Percentiles rank a stretch among this genome's conserved stretches.
phyloP scores from a whole-genome alignment of 2,329 filamentous ascomycete genomes.

The Cladophialophora chaetospira region DNA sequence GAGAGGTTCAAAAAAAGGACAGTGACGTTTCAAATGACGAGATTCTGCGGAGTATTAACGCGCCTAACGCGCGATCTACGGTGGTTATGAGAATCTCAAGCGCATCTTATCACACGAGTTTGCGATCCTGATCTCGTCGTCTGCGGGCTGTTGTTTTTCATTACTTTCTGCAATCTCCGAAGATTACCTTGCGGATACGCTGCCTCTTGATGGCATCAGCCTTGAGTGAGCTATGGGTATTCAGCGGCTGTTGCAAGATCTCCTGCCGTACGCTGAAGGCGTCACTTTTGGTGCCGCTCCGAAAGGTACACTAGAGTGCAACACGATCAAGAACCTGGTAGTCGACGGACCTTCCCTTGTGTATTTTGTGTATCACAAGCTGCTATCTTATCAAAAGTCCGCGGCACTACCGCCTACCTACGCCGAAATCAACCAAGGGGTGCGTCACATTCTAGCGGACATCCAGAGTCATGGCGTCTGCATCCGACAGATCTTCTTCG shows the following conservation, averaged over 20 bases:
- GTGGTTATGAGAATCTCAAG: no score
- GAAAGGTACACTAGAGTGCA: background rate
- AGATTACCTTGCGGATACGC: no score
- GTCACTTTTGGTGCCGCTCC: slow-evolving; percentile 40
- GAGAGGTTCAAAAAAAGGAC: no score
- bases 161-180: no score
- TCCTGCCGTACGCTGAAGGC: slow-evolving; percentile 56
- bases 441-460: slow-evolving; percentile 64
- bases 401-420: slow-evolving; percentile 61
- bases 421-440: slow-evolving; percentile 60
- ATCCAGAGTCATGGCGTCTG: slow-evolving; percentile 57
- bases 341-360: slow-evolving; percentile 81
- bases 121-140: no score
- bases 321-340: slow-evolving; percentile 43
- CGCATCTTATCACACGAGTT: no score
- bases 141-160: no score
- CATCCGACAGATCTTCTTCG: slow-evolving; percentile 71
- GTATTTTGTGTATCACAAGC: slow-evolving; percentile 68
- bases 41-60: no score
- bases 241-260: slow-evolving; percentile 55
- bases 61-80: no score
- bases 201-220: no score
- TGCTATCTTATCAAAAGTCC: slow-evolving; percentile 44
- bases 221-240: slow-evolving; percentile 60
- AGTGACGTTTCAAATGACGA: no score